Evolutionary conservation across 805 yeast species (phyloP).

Genomic region (Metschnikowia dekortorum): DNA sequence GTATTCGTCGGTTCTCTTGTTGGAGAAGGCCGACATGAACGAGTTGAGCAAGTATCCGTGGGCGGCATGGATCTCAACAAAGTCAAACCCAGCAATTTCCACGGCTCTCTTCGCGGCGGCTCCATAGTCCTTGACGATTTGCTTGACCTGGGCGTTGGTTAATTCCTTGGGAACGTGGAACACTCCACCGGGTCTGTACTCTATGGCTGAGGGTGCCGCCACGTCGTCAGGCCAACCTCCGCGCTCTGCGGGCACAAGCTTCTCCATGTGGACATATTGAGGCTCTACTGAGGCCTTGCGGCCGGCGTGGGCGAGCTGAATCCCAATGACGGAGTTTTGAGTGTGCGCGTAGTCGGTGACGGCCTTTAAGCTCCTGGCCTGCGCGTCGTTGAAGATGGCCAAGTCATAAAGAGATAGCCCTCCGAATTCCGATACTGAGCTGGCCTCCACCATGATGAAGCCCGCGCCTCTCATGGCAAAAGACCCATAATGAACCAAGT

Average conservation of each 20-base stretch:
- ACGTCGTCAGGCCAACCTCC: constrained; percentile 4
- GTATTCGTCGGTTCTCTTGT: constrained; percentile 40
- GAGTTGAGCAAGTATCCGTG: constrained; percentile 39
- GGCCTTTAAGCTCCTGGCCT: constrained; percentile 46
- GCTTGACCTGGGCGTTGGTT: constrained; percentile 13
- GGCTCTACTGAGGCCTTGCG: constrained; percentile 28
- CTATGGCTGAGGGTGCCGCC: constrained; percentile 34
- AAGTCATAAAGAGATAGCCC: constrained; percentile 12
- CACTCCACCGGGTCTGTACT: constrained; percentile 29
- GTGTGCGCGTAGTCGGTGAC: constrained; percentile 44
- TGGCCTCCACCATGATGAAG: constrained; percentile 59
- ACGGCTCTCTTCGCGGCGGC: constrained; percentile 16
- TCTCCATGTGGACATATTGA: constrained; percentile 14
- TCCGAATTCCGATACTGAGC: constrained; percentile 40
- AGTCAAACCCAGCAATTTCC: constrained; percentile 36
- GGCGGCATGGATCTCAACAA: constrained; percentile 40
- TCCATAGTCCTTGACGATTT: constrained; percentile 7
- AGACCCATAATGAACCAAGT: constrained; percentile 51
- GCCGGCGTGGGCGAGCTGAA: constrained; percentile 56
- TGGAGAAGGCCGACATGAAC: constrained; percentile 31
- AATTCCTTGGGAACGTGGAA: constrained; percentile 24
- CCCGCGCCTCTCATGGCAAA: constrained; percentile 56
- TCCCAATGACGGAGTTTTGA: constrained; percentile 36
- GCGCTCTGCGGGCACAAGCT: constrained; percentile 2
- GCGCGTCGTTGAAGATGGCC: constrained; percentile 39